A percentile compares a stretch with the other conserved stretches of the same genome.
phyloP scores from a whole-genome alignment of 2,329 filamentous ascomycete species.

The Paraconiothyrium sp. region DNA sequence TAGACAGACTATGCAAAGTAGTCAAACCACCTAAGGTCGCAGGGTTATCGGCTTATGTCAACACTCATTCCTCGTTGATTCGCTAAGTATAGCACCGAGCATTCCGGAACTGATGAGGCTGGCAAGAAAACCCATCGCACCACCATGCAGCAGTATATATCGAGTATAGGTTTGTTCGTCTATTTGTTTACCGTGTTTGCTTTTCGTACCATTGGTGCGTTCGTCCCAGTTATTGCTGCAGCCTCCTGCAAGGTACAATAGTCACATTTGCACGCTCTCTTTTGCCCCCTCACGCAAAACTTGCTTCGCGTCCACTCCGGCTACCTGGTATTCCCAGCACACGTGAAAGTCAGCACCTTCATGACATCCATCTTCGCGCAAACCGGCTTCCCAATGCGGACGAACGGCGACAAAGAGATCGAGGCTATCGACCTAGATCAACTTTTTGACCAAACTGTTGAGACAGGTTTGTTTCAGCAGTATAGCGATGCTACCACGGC shows the following conservation, averaged over 20 bases:
- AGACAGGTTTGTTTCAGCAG: slow-evolving; percentile 62
- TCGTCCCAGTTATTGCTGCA: slow-evolving; percentile 35
- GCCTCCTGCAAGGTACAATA: slow-evolving; percentile 37
- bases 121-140: slow-evolving; percentile 41
- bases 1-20: slow-evolving; percentile 32
- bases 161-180: slow-evolving; percentile 41
- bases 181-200: slow-evolving; percentile 47
- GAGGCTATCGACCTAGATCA: slow-evolving; percentile 67
- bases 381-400: slow-evolving; percentile 51
- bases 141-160: slow-evolving; percentile 46
- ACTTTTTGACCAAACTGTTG: slow-evolving; percentile 71
- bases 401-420: slow-evolving; percentile 61
- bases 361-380: slow-evolving; percentile 41
- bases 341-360: slow-evolving; percentile 37
- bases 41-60: slow-evolving; percentile 36
- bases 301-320: slow-evolving; percentile 27
- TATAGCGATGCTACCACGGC: slow-evolving; percentile 59
- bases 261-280: slow-evolving; percentile 26
- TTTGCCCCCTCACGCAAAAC: slow-evolving; percentile 24
- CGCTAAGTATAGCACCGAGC: slow-evolving; percentile 46
- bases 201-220: slow-evolving; percentile 42
- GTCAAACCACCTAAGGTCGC: slow-evolving; percentile 33
- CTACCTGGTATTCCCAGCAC: slow-evolving; percentile 28
- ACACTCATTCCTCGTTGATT: slow-evolving; percentile 44
- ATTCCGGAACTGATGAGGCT: slow-evolving; percentile 44